A percentile compares a stretch with the other conserved stretches of the same genome.
Conservation (phyloP, 306 rosid species). For the Fragaria nilgerrensis region DNA sequence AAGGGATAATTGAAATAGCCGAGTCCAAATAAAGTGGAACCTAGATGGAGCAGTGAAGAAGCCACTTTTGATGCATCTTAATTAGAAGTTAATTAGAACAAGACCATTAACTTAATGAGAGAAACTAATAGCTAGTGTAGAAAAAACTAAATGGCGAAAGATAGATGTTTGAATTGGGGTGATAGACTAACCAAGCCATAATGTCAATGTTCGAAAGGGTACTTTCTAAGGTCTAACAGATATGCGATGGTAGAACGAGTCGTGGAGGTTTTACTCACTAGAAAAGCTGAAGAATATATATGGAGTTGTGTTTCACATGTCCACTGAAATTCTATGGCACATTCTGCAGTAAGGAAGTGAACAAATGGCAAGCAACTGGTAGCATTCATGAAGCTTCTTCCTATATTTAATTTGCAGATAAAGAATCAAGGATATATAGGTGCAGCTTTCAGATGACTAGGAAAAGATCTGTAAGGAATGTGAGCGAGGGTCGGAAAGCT, state of each 20-base stretch:
- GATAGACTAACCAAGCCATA: not conserved
- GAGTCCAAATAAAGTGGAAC: not conserved
- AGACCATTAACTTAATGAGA: not conserved
- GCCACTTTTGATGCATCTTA: not conserved
- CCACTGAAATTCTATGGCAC: constrained; percentile 4
- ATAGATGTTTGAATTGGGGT: not conserved
- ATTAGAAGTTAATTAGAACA: not conserved
- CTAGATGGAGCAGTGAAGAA: not conserved
- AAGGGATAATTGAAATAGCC: not conserved
- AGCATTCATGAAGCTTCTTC: not conserved
- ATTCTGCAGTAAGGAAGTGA: not conserved
- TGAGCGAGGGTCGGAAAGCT: not conserved
- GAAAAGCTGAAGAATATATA: not conserved
- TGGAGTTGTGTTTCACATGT: not conserved
- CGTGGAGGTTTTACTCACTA: not conserved
- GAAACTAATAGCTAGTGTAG: not conserved
- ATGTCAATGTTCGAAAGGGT: not conserved
- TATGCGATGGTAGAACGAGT: not conserved
- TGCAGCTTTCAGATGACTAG: constrained; percentile 4
- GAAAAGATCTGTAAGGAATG: not conserved
- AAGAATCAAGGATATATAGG: not conserved
- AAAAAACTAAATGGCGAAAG: not conserved
- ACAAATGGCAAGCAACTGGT: not conserved
- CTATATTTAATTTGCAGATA: not conserved
- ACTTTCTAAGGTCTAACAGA: not conserved